These are phyloP conservation scores for Penicillium sp. DNA, from an alignment of 2,329 filamentous ascomycete species.

Conservation along the genomic window DNA sequence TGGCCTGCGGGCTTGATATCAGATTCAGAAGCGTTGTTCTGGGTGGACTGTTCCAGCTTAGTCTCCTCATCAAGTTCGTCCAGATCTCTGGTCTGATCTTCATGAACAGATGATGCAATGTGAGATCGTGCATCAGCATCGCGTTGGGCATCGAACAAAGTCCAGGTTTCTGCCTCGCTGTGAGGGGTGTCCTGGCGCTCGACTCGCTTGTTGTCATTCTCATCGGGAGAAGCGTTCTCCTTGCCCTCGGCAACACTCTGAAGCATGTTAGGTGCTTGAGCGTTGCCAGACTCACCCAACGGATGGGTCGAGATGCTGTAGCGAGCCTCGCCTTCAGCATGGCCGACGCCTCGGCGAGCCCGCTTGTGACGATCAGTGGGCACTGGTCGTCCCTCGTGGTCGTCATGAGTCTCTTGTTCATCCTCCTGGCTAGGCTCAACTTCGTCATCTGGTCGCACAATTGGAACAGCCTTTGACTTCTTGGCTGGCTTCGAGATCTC, in stretches of 20 bases:
- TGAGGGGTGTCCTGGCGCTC: slow-evolving; percentile 32
- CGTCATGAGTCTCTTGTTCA: slow-evolving; percentile 47
- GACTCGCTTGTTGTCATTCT: slow-evolving; percentile 40
- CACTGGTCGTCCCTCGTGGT: slow-evolving; percentile 61
- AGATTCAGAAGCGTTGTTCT: slow-evolving; percentile 4
- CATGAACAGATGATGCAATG: slow-evolving; percentile 49
- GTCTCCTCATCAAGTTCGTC: slow-evolving; percentile 11
- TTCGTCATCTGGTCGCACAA: slow-evolving; percentile 65
- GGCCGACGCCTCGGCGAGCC: slow-evolving; percentile 62
- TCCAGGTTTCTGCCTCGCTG: slow-evolving; percentile 51
- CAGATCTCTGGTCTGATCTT: slow-evolving; percentile 7
- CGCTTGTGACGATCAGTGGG: slow-evolving; percentile 74
- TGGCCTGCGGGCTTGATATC: slow-evolving; percentile 10
- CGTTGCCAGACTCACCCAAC: slow-evolving; percentile 33
- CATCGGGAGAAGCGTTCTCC: slow-evolving; percentile 40
- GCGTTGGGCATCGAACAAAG: slow-evolving; percentile 62
- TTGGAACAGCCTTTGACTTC: slow-evolving; percentile 80
- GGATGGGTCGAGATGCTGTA: slow-evolving; percentile 61
- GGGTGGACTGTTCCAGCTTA: slow-evolving; percentile 10
- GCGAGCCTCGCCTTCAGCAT: slow-evolving; percentile 70
- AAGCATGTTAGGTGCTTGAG: slow-evolving; percentile 25
- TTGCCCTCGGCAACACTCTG: slow-evolving; percentile 37
- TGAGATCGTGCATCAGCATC: slow-evolving; percentile 51
- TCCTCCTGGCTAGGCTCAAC: slow-evolving; percentile 35
- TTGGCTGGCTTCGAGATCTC: slow-evolving; percentile 67